These are phyloP conservation scores for Tilletia horrida DNA, from an alignment of 1,284 basidiomycete species.

Conservation along the genomic window DNA sequence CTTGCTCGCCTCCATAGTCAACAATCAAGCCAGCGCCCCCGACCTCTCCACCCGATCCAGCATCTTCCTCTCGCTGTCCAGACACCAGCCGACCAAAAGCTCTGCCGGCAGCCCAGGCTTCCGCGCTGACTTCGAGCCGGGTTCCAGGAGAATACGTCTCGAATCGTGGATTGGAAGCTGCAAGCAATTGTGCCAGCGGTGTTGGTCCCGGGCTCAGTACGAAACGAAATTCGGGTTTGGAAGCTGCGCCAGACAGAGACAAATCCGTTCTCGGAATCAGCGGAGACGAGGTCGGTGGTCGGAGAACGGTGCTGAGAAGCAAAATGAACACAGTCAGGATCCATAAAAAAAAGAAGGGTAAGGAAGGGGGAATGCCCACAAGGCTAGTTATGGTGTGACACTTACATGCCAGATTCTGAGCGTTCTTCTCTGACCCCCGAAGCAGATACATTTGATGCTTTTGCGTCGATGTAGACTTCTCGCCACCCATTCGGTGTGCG, in stretches of 20 bases:
- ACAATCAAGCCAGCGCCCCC: conserved; percentile 79
- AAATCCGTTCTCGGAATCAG: conserved; percentile 22
- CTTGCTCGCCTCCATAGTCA: conserved; percentile 80
- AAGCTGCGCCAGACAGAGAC: conserved; percentile 12
- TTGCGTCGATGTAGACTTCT: conserved; percentile 73
- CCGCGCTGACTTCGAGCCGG: conserved; percentile 48
- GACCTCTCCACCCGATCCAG: conserved; percentile 32
- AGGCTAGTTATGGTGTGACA: too few relatives aligned
- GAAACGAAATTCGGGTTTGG: conserved; percentile 58
- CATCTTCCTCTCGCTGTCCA: conserved; percentile 27
- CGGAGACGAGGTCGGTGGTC: conserved; percentile 28
- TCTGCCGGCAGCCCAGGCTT: conserved; percentile 46
- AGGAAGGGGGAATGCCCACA: not conserved
- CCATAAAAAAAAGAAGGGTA: not conserved
- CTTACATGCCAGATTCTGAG: not conserved
- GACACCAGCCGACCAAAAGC: conserved; percentile 46
- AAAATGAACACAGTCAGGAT: conserved; percentile 23
- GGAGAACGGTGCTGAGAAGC: not conserved
- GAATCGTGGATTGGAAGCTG: conserved; percentile 42
- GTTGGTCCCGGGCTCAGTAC: conserved; percentile 69
- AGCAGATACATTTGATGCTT: conserved; percentile 12
- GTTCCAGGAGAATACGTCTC: conserved; percentile 40
- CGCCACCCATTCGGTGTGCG: conserved; percentile 68
- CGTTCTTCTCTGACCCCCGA: not conserved
- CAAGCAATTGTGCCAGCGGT: conserved; percentile 63